These are phyloP conservation scores for Eremothecium cymbalariae DNA, from an alignment of 1,139 yeast species.

Conservation along the genomic window DNA sequence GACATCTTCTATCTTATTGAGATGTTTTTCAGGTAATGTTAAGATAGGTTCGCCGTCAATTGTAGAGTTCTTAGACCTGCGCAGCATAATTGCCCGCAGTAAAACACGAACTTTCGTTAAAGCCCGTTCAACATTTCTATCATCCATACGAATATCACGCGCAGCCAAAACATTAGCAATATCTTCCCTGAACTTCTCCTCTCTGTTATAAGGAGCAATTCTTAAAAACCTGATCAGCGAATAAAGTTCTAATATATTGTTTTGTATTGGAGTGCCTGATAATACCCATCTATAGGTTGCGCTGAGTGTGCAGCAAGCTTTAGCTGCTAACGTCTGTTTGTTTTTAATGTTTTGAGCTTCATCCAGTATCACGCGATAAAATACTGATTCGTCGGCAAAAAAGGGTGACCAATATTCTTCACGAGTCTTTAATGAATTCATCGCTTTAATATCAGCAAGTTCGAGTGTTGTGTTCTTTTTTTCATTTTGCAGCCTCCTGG, in stretches of 20 bases:
- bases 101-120: conserved; percentile 63
- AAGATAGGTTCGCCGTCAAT: conserved; percentile 79
- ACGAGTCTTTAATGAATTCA: conserved; percentile 29
- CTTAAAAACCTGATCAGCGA: conserved; percentile 67
- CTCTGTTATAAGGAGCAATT: conserved; percentile 60
- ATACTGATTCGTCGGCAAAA: conserved; percentile 44
- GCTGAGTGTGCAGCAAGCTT: conserved; percentile 52
- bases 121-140: conserved; percentile 36
- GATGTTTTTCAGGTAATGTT: conserved; percentile 57
- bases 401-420: conserved; percentile 57
- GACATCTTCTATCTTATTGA: conserved; percentile 40
- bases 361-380: conserved; percentile 70
- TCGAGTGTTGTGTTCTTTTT: conserved; percentile 27
- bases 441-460: conserved; percentile 36
- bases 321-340: conserved; percentile 56
- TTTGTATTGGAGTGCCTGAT: conserved; percentile 95
- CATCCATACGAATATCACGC: conserved; percentile 32
- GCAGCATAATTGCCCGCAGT: conserved; percentile 63
- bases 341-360: conserved; percentile 90
- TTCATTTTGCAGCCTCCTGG: conserved; percentile 15
- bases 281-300: conserved; percentile 64
- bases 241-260: conserved; percentile 68
- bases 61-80: conserved; percentile 66
- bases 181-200: conserved; percentile 46
- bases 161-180: conserved; percentile 50